phyloP scores from a whole-genome alignment of 2,329 filamentous ascomycete genomes.

The Alternaria hordeiaustralica region DNA sequence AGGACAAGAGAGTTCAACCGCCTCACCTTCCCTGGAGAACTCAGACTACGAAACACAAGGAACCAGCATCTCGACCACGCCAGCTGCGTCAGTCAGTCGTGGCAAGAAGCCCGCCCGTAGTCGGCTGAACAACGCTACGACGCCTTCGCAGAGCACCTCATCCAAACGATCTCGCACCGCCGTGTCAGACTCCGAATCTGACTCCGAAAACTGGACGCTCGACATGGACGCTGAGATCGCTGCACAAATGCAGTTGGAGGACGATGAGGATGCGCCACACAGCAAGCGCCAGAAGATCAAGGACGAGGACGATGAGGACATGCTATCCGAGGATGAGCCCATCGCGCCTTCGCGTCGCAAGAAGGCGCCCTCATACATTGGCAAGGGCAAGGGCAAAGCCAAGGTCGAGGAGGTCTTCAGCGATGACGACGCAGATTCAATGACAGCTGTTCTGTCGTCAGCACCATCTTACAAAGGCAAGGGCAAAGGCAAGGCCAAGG shows the following conservation, averaged over 20 bases:
- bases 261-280: conserved; percentile 54
- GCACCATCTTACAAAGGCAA: conserved; percentile 29
- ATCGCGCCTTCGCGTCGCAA: conserved; percentile 15
- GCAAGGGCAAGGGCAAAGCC: conserved; percentile 27
- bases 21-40: conserved; percentile 42
- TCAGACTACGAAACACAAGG: conserved; percentile 67
- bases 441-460: conserved; percentile 4
- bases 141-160: conserved; percentile 17
- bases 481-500: conserved; percentile 31
- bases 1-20: conserved; percentile 34
- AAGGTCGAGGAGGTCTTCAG: conserved; percentile 9
- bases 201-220: conserved; percentile 40
- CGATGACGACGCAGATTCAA: conserved; percentile 14
- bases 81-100: conserved; percentile 50
- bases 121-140: conserved; percentile 24
- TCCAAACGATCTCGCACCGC: conserved; percentile 33
- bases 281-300: conserved; percentile 47
- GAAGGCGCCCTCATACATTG: conserved; percentile 15
- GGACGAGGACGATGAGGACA: conserved; percentile 41
- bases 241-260: conserved; percentile 62
- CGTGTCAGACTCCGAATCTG: conserved; percentile 37
- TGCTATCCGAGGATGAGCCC: conserved; percentile 20
- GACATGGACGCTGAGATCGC: conserved; percentile 63
- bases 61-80: conserved; percentile 65
- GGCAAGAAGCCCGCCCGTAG: conserved; percentile 32